phyloP scores from a whole-genome alignment of 305 asterid species.

The Salvia sclarea region DNA sequence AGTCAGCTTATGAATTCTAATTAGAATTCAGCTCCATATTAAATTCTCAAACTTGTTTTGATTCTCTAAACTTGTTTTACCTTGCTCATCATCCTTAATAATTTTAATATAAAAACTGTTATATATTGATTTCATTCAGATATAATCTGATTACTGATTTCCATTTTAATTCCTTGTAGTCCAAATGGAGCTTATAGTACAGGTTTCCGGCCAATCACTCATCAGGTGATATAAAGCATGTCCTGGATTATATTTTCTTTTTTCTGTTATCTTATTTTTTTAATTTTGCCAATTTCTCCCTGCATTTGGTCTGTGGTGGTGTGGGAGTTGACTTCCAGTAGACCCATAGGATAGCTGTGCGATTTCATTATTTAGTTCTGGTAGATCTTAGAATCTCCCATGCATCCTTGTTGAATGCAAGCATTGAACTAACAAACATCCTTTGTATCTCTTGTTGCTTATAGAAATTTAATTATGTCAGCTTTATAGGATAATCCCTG shows the following conservation, averaged over 20 bases:
- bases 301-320: neutral
- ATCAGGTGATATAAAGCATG: conserved; percentile 86
- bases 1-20: too few species aligned
- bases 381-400: conserved; percentile 2
- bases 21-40: conserved; percentile 7
- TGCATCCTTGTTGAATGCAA: conserved; percentile 7
- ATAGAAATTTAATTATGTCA: neutral
- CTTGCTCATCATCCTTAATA: neutral
- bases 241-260: conserved; percentile 33
- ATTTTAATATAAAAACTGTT: conserved; percentile 5
- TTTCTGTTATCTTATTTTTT: conserved; percentile 14
- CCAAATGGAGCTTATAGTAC: conserved; percentile 98
- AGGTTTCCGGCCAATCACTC: conserved; percentile 95
- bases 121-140: neutral
- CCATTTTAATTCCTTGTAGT: conserved; percentile 45
- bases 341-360: conserved; percentile 10
- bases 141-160: conserved; percentile 23
- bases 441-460: neutral
- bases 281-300: conserved; percentile 13
- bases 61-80: conserved; percentile 9
- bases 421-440: conserved; percentile 8
- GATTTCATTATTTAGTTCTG: conserved; percentile 10
- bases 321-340: conserved; percentile 15
- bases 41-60: conserved; percentile 4
- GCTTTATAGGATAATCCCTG: neutral